phyloP scores from a whole-genome alignment of 352 stramenopile genomes.

The Pythium phragmitis region DNA sequence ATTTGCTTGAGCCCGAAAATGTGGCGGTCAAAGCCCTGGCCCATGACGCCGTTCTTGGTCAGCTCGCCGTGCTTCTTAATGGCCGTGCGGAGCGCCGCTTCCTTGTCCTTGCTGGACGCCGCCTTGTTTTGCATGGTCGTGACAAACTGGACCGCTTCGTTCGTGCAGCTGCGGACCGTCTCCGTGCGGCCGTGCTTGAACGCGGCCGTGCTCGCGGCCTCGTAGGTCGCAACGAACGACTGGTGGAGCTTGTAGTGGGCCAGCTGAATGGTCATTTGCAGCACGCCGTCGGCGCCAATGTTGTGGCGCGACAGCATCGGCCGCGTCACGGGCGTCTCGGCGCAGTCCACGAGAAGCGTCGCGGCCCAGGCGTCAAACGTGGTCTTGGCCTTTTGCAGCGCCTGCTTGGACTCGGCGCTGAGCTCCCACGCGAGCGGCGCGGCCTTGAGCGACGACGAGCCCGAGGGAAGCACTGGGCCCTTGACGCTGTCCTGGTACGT shows the following conservation, averaged over 20 bases:
- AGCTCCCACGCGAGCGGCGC: conserved; percentile 67
- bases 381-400: conserved; percentile 66
- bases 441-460: conserved; percentile 22
- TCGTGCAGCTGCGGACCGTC: conserved; percentile 88
- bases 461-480: conserved; percentile 54
- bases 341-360: conserved; percentile 65
- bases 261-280: conserved; percentile 91
- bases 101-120: conserved; percentile 60
- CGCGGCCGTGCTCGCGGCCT: conserved; percentile 86
- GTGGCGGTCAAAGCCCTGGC: conserved; percentile 88
- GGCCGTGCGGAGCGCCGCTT: conserved; percentile 53
- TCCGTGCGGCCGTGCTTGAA: conserved; percentile 92
- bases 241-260: conserved; percentile 84
- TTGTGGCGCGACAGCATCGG: conserved; percentile 61
- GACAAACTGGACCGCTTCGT: conserved; percentile 80
- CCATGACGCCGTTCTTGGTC: conserved; percentile 90
- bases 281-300: conserved; percentile 87
- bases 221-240: conserved; percentile 85
- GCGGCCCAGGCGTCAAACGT: conserved; percentile 69
- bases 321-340: conserved; percentile 70
- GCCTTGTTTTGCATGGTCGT: conserved; percentile 61
- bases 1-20: conserved; percentile 80
- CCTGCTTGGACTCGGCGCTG: conserved; percentile 47
- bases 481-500: conserved; percentile 81
- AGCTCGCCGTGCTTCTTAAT: conserved; percentile 88